Evolutionary conservation across 2,329 filamentous ascomycete genomes (phyloP).

Genomic region (Paraconiothyrium sp.): DNA sequence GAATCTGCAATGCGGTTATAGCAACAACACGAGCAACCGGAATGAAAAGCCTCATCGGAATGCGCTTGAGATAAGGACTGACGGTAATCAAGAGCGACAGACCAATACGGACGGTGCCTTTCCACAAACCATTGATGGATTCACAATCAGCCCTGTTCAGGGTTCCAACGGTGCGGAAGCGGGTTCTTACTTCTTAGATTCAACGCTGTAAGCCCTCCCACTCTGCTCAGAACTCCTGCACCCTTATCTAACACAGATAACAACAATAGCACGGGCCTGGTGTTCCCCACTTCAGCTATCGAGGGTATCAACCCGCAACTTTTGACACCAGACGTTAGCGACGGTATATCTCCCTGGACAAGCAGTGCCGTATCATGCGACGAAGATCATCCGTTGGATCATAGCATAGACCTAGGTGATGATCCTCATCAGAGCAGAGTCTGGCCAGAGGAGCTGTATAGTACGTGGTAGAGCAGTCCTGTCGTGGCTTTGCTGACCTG

Average conservation of each 20-base stretch:
- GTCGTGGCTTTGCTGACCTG: background rate
- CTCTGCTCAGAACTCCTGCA: background rate
- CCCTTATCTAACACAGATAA: slow-evolving; percentile 1
- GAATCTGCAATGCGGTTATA: slow-evolving; percentile 3
- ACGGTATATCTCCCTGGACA: slow-evolving; percentile 1
- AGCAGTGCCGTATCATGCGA: background rate
- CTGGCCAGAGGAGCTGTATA: background rate
- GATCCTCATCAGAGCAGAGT: background rate
- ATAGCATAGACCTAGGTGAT: background rate
- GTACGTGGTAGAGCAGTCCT: background rate
- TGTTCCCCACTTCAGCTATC: background rate
- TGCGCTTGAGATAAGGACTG: background rate
- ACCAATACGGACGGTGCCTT: background rate
- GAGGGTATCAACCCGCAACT: background rate
- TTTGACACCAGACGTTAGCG: slow-evolving; percentile 4
- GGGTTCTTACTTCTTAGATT: background rate
- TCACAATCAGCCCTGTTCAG: background rate
- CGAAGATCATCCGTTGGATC: slow-evolving; percentile 2
- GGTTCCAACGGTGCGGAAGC: background rate
- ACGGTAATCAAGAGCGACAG: background rate
- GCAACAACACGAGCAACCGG: slow-evolving; percentile 1
- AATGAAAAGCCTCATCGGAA: slow-evolving; percentile 3
- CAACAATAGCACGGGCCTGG: background rate
- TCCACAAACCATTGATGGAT: background rate
- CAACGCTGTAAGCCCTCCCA: background rate